Evolutionary conservation across 2,329 filamentous ascomycete species (phyloP).

Genomic region (Cadophora malorum): DNA sequence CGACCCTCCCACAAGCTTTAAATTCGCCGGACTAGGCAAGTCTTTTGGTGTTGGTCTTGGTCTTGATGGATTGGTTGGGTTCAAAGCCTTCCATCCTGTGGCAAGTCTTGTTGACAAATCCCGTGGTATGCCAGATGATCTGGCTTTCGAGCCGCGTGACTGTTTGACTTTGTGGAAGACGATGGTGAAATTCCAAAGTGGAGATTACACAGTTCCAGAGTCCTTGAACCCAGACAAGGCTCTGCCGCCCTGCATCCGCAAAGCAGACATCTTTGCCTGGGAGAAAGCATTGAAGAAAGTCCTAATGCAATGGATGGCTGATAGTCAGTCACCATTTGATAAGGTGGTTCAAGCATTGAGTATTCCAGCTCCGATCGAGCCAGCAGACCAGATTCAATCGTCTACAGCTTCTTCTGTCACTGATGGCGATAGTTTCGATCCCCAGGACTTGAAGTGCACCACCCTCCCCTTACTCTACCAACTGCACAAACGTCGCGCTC

Average conservation of each 20-base stretch:
- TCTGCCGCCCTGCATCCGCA: slow-evolving; percentile 62
- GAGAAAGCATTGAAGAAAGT: slow-evolving; percentile 64
- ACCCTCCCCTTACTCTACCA: slow-evolving; percentile 64
- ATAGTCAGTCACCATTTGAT: slow-evolving; percentile 52
- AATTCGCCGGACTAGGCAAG: slow-evolving; percentile 44
- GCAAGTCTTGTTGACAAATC: slow-evolving; percentile 65
- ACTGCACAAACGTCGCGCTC: slow-evolving; percentile 66
- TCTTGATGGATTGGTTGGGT: slow-evolving; percentile 49
- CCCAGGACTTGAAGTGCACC: slow-evolving; percentile 49
- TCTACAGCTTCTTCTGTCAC: slow-evolving; percentile 33
- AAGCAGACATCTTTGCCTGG: slow-evolving; percentile 71
- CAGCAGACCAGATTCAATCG: slow-evolving; percentile 18
- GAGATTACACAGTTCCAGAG: slow-evolving; percentile 55
- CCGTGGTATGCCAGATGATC: slow-evolving; percentile 69
- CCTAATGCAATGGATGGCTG: slow-evolving; percentile 65
- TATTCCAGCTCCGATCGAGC: slow-evolving; percentile 19
- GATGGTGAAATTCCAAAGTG: slow-evolving; percentile 64
- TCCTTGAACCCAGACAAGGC: slow-evolving; percentile 56
- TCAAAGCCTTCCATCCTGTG: slow-evolving; percentile 65
- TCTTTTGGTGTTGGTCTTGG: slow-evolving; percentile 51
- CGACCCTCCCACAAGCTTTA: slow-evolving; percentile 53
- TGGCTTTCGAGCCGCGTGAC: slow-evolving; percentile 74
- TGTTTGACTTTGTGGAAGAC: slow-evolving; percentile 69
- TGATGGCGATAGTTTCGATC: slow-evolving; percentile 35
- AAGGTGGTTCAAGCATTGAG: slow-evolving; percentile 55